Evolutionary conservation across 352 stramenopile species (phyloP).

Genomic region (Aphanomyces cochlioides): DNA sequence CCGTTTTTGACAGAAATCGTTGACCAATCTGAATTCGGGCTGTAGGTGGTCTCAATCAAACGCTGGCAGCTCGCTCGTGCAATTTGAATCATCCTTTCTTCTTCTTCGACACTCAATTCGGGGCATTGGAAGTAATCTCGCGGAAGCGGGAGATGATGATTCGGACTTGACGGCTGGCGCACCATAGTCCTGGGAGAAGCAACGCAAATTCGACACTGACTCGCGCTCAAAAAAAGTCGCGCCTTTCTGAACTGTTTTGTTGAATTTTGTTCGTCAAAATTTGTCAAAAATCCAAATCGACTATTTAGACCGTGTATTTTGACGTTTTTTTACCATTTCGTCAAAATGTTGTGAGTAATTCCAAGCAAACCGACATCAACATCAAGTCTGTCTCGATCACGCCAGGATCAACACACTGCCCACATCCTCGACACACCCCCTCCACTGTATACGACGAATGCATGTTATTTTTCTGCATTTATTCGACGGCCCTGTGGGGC

Average conservation of each 20-base stretch:
- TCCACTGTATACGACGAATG: too few species aligned
- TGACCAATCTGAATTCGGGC: conserved; percentile 24
- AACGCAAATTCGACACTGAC: conserved; percentile 5
- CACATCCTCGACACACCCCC: too few species aligned
- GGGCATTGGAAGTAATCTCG: conserved; percentile 30
- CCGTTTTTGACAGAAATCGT: conserved; percentile 24
- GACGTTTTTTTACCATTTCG: too few species aligned
- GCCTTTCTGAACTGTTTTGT: neutral
- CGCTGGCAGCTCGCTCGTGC: conserved; percentile 23
- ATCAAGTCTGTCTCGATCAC: too few species aligned
- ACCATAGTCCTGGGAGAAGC: neutral
- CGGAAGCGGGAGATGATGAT: conserved; percentile 19
- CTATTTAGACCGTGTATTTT: too few species aligned
- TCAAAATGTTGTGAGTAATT: too few species aligned
- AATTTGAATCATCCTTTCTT: conserved; percentile 21
- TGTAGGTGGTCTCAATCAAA: conserved; percentile 28
- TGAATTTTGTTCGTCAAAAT: too few species aligned
- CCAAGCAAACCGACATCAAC: too few species aligned
- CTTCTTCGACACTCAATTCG: conserved; percentile 20
- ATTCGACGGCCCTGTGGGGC: too few species aligned
- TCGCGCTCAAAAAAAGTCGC: conserved; percentile 8
- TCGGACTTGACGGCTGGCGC: neutral
- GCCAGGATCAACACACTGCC: too few species aligned
- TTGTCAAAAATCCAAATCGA: too few species aligned
- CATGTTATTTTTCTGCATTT: too few species aligned